Base-by-base conservation (phyloP, 345 rosid genomes). In the Orychophragmus violaceus region DNA sequence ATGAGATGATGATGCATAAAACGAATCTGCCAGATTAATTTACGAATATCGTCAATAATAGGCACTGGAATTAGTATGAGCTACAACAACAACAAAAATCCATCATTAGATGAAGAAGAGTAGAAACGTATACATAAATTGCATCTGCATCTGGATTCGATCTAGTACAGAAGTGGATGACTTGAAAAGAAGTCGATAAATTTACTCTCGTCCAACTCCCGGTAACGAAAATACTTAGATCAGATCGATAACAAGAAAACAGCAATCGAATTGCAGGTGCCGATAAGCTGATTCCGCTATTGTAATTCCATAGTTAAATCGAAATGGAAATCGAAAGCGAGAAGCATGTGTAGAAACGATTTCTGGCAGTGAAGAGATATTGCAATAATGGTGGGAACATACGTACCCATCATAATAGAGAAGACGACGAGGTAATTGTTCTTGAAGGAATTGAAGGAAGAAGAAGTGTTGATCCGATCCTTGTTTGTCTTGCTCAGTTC, bases 401-500 rank as follows among this genome's bases (percentile, higher is more conserved):
- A 23, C 16, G 64, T 82, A 84, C 92, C 97, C 95, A 88, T 90
- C 95, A 90, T 90, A 66, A 90, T 91, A 37, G 95, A 90, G 86
- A 88, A 90, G 46, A 88, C 97, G 50, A 88, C 13, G 61, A 90
- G 87, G 74, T 90, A 88, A 74, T 83, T 90, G 86, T 88, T 90
- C 77, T 88, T 86, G 84, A 90, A 88, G 56, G 92, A 82, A 63
- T 80, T 84, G 85, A 90, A 90, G 61, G 86, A 79, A 29, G 97
- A 50, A 7, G 95, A 74, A 10, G 95, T 86, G 80, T 69, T 90
- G 82, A 83, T 86, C 63, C 87, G 78, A 69, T 90, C 95, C 58
- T 83, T 84, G 81, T 72, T 84, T 54, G 29, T 81, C 76, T 88
- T 90, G 78, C 92, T 90, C 4, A 90, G 77, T 77, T 90, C 92